Evolutionary conservation across 2,329 filamentous ascomycete species (phyloP).

Genomic region (Beauveria bassiana): DNA sequence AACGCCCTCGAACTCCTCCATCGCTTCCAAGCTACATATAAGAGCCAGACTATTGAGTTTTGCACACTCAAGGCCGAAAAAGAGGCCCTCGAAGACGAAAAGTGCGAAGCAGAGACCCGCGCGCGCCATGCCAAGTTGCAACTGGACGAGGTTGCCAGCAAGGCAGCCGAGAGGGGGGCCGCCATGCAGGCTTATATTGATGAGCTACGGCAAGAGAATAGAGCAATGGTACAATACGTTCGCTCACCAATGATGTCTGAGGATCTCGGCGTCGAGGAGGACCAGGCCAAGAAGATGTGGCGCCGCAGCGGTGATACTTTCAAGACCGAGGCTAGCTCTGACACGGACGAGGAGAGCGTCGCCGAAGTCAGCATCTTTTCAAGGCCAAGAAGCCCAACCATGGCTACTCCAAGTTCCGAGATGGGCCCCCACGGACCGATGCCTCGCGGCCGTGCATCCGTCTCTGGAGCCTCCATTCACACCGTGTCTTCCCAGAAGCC

Average conservation of each 20-base stretch:
- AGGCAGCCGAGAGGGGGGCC: conserved; percentile 45
- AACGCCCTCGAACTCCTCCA: conserved; percentile 48
- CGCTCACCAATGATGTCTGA: conserved; percentile 34
- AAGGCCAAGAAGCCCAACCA: conserved; percentile 49
- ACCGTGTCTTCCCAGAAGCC: conserved; percentile 19
- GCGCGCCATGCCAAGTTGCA: conserved; percentile 49
- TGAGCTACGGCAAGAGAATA: conserved; percentile 46
- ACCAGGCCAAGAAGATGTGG: conserved; percentile 35
- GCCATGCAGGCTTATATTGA: conserved; percentile 41
- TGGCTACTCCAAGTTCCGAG: conserved; percentile 32
- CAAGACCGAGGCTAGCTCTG: conserved; percentile 34
- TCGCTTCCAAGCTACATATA: conserved; percentile 52
- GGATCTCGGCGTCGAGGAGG: conserved; percentile 47
- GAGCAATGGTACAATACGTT: conserved; percentile 32
- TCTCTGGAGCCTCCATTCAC: conserved; percentile 38
- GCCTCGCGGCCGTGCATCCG: neutral
- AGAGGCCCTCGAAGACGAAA: conserved; percentile 46
- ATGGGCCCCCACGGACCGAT: conserved; percentile 15
- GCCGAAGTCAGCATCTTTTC: conserved; percentile 54
- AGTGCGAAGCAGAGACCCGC: conserved; percentile 47
- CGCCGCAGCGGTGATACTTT: conserved; percentile 36
- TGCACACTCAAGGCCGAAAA: conserved; percentile 45
- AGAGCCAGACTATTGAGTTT: conserved; percentile 41
- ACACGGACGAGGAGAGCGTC: conserved; percentile 44
- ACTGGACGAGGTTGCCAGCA: conserved; percentile 50